These are phyloP conservation scores for Cystoderma amianthinum DNA, from an alignment of 768 basidiomycete species.

Conservation along the genomic window DNA sequence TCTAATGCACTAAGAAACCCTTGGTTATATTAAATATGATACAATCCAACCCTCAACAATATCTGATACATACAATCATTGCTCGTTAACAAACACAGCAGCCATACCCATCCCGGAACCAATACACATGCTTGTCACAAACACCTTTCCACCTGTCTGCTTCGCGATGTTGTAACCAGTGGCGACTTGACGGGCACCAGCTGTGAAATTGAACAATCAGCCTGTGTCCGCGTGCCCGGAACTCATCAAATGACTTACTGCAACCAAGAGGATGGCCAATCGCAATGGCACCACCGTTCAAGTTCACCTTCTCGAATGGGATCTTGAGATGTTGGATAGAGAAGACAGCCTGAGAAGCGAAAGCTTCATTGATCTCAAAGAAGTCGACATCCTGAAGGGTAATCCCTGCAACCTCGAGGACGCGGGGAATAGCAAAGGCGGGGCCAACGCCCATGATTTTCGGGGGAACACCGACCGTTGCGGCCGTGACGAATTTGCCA, in stretches of 20 bases:
- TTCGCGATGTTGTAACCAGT: conserved; percentile 80
- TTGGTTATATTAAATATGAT: neutral
- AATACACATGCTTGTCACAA: conserved; percentile 90
- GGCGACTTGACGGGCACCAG: conserved; percentile 83
- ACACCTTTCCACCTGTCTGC: conserved; percentile 68
- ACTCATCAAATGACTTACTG: conserved; percentile 38
- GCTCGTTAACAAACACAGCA: conserved; percentile 79
- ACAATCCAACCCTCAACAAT: neutral
- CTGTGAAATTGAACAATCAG: conserved; percentile 19
- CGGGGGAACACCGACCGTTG: conserved; percentile 75
- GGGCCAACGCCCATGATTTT: conserved; percentile 92
- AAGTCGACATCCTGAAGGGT: conserved; percentile 73
- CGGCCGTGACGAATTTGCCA: conserved; percentile 75
- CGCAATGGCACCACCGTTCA: conserved; percentile 85
- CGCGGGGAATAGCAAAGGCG: conserved; percentile 78
- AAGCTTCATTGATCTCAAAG: conserved; percentile 90
- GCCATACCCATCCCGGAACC: conserved; percentile 92
- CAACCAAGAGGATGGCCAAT: conserved; percentile 85
- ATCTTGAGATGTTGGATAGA: conserved; percentile 63
- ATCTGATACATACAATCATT: conserved; percentile 27
- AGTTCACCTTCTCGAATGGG: conserved; percentile 74
- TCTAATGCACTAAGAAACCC: too few relatives aligned
- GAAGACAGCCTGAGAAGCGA: conserved; percentile 79
- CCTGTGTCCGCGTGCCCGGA: neutral
- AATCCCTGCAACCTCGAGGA: conserved; percentile 62